Evolutionary conservation across 345 rosid species (phyloP).

Genomic region (Ceriops decandra): DNA sequence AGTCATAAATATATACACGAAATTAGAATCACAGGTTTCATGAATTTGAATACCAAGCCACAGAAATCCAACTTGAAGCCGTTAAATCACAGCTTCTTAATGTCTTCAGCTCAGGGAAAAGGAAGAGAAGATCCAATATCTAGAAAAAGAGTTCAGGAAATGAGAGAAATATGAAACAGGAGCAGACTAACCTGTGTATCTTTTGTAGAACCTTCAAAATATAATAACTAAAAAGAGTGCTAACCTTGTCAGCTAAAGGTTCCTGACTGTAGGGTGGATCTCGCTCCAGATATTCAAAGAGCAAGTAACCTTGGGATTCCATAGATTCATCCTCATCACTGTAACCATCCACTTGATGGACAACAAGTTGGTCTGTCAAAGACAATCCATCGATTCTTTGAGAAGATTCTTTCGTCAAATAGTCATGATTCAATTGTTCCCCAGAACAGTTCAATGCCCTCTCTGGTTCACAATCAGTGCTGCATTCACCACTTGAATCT

Average conservation of each 20-base stretch:
- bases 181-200: background rate
- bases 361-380: constrained; percentile 12
- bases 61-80: constrained; percentile 32
- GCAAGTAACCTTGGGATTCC: constrained; percentile 16
- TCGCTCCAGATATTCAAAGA: constrained; percentile 27
- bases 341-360: constrained; percentile 19
- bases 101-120: constrained; percentile 24
- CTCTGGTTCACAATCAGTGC: constrained; percentile 67
- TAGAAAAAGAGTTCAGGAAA: background rate
- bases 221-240: background rate
- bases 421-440: constrained; percentile 24
- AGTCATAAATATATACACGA: background rate
- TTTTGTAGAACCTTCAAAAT: background rate
- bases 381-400: constrained; percentile 23
- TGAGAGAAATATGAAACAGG: background rate
- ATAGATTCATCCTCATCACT: constrained; percentile 26
- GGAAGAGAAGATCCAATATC: constrained; percentile 24
- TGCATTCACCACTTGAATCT: constrained; percentile 50
- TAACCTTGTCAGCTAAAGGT: constrained; percentile 30
- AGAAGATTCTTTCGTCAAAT: constrained; percentile 17
- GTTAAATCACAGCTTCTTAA: constrained; percentile 25
- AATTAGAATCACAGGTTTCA: background rate
- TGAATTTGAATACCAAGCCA: constrained; percentile 27
- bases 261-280: constrained; percentile 31
- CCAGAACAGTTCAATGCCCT: constrained; percentile 33